A percentile compares a stretch with the other conserved stretches of the same genome.
Evolutionary conservation across 192 early-diverging fungal species (phyloP).

Genomic region (Chytriomyces sp.): DNA sequence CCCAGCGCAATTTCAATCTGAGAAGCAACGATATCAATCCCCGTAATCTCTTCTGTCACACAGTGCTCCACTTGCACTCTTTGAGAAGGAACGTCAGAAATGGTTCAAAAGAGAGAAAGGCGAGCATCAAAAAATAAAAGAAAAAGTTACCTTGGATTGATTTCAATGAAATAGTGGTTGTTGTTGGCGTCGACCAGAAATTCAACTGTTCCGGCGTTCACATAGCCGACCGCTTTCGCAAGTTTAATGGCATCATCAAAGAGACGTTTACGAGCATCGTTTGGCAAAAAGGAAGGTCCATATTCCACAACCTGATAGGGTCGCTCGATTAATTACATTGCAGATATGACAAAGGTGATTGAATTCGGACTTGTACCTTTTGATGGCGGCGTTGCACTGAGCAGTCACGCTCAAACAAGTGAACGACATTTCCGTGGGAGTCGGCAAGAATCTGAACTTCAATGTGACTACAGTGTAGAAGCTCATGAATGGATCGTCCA

Average conservation of each 20-base stretch:
- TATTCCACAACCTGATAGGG: constrained; percentile 18
- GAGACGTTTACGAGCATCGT: constrained; percentile 73
- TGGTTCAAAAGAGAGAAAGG: neutral
- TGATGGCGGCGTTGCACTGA: constrained; percentile 97
- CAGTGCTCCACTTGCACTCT: constrained; percentile 97
- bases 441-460: constrained; percentile 95
- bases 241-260: constrained; percentile 90
- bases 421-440: constrained; percentile 81
- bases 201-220: constrained; percentile 96
- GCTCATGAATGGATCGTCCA: too few relatives aligned
- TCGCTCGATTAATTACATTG: neutral
- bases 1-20: constrained; percentile 97
- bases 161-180: constrained; percentile 96
- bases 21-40: constrained; percentile 89
- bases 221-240: constrained; percentile 84
- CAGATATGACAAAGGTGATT: neutral
- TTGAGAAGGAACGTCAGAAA: neutral
- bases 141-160: constrained; percentile 76
- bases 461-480: constrained; percentile 69
- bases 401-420: constrained; percentile 95
- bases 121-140: neutral
- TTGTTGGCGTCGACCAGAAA: constrained; percentile 89
- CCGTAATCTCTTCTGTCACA: constrained; percentile 96
- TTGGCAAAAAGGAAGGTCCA: constrained; percentile 33
- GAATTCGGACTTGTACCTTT: constrained; percentile 55